Conservation (phyloP, 805 yeast genomes). For the Cyberlindnera veronae region DNA sequence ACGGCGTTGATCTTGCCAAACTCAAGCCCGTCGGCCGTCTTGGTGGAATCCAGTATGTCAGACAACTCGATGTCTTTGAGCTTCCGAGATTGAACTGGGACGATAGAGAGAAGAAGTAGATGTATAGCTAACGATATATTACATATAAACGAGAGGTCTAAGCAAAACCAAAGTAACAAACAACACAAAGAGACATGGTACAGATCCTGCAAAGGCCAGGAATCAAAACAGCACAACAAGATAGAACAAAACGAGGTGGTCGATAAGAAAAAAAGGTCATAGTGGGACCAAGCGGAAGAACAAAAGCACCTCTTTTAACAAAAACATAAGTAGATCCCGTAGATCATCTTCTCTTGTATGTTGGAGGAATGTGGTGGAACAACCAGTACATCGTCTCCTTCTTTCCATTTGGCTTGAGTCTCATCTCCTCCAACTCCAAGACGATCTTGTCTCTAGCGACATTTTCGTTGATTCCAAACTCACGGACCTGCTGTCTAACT, state of each 20-base stretch:
- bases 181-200: no score
- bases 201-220: no score
- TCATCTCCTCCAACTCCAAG: slow-evolving; percentile 22
- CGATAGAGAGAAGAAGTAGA: not conserved
- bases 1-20: slow-evolving; percentile 41
- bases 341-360: slow-evolving; percentile 22
- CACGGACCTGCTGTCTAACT: slow-evolving; percentile 15
- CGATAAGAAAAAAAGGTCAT: not conserved
- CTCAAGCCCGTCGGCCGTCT: slow-evolving; percentile 53
- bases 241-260: not conserved
- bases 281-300: not conserved
- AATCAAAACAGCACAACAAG: no score
- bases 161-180: no score
- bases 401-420: slow-evolving; percentile 25
- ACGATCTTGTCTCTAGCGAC: slow-evolving; percentile 24
- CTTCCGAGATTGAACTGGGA: slow-evolving; percentile 10
- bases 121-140: no score
- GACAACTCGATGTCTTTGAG: slow-evolving; percentile 39
- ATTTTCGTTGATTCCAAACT: slow-evolving; percentile 18
- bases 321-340: not conserved
- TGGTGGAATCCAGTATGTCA: slow-evolving; percentile 48
- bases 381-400: slow-evolving; percentile 31
- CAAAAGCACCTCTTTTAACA: not conserved
- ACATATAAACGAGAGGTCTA: no score
- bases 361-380: slow-evolving; percentile 28